These are phyloP conservation scores for Exophiala calicioides DNA, from an alignment of 2,329 filamentous ascomycete genomes.

Conservation along the genomic window DNA sequence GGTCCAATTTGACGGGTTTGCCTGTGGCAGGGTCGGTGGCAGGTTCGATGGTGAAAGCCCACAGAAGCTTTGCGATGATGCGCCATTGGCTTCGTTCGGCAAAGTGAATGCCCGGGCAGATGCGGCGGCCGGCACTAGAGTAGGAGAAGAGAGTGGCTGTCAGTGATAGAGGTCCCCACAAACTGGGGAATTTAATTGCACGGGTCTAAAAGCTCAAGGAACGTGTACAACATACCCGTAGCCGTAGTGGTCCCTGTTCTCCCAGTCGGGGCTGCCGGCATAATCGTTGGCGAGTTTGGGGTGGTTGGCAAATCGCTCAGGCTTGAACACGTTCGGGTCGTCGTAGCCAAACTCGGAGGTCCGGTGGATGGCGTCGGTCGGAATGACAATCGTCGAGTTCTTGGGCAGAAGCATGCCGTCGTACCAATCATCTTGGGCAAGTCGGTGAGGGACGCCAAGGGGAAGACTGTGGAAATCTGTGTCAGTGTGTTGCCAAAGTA, in stretches of 20 bases:
- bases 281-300: constrained; percentile 7
- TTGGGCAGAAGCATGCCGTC: constrained; percentile 52
- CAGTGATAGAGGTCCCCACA: too few species aligned
- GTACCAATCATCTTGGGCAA: constrained; percentile 51
- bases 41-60: constrained; percentile 10
- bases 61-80: constrained; percentile 4
- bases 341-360: constrained; percentile 44
- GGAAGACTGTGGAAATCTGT: constrained; percentile 7
- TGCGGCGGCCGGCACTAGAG: constrained; percentile 29
- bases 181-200: too few species aligned
- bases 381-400: constrained; percentile 44
- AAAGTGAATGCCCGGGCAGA: constrained; percentile 30
- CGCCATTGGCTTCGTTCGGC: constrained; percentile 17
- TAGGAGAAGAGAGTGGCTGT: too few species aligned
- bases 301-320: constrained; percentile 52
- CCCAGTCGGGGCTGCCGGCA: constrained; percentile 7
- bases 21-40: constrained; percentile 1
- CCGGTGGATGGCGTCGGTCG: constrained; percentile 33
- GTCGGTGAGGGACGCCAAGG: constrained; percentile 21
- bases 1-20: constrained; percentile 28
- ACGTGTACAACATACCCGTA: too few species aligned
- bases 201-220: too few species aligned
- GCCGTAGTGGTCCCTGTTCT: constrained; percentile 14
- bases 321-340: constrained; percentile 43
- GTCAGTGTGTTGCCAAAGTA: not conserved